A percentile compares a stretch with the other conserved stretches of the same genome.
Evolutionary conservation across 73 alveolate genomes (phyloP).

Genomic region (Breviolum minutum): DNA sequence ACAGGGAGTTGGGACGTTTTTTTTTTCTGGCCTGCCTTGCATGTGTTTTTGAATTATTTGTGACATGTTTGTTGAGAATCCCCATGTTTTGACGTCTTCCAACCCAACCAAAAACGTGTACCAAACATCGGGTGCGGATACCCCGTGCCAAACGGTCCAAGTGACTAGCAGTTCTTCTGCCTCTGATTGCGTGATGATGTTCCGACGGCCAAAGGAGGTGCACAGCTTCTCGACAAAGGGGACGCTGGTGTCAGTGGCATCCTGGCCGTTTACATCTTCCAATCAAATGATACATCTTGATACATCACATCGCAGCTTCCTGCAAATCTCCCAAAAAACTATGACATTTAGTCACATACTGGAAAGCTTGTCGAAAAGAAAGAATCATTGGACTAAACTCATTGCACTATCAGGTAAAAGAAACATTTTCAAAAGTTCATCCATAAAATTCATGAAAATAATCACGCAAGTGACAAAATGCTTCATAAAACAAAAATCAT

Average conservation of each 20-base stretch:
- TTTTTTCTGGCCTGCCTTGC: too few relatives aligned
- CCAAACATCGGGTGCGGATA: too few relatives aligned
- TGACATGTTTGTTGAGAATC: not conserved
- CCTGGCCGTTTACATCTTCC: not conserved
- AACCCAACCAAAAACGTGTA: too few relatives aligned
- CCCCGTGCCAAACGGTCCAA: not conserved
- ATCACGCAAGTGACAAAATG: too few relatives aligned
- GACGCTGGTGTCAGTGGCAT: not conserved
- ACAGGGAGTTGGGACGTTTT: too few relatives aligned
- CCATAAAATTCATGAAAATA: too few relatives aligned
- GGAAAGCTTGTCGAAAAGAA: not conserved
- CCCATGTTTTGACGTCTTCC: not conserved
- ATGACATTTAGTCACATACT: too few relatives aligned
- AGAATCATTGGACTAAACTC: not conserved
- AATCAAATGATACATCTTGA: not conserved
- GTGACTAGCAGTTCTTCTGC: not conserved
- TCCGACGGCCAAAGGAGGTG: not conserved
- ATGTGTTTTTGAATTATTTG: too few relatives aligned
- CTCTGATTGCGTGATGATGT: not conserved
- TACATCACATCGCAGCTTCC: not conserved
- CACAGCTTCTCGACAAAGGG: slow-evolving; percentile 8
- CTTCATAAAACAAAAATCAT: too few relatives aligned
- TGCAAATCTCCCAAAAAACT: not conserved
- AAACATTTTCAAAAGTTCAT: too few relatives aligned
- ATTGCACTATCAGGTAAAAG: too few relatives aligned